Percentiles rank a stretch among this genome's conserved stretches.
Conservation (phyloP, 257 asterid species). For the Voacanga thouarsii region DNA sequence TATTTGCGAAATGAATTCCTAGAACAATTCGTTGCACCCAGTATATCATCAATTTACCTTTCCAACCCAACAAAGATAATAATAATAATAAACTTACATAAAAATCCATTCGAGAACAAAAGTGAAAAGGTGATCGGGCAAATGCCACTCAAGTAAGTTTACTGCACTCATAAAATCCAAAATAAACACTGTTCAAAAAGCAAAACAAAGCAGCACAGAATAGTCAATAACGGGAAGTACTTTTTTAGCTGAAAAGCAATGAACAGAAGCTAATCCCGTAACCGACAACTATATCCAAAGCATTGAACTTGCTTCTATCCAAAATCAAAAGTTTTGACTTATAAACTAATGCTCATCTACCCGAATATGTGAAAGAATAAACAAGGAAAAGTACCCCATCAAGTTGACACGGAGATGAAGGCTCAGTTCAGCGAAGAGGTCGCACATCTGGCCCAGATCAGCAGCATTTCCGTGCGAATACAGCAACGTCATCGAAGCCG, state of each 20-base stretch:
- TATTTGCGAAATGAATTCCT: not conserved
- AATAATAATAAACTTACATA: not conserved
- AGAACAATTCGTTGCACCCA: not conserved
- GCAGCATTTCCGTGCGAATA: conserved; percentile 99
- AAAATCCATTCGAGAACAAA: not conserved
- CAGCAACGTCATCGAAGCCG: conserved; percentile 68
- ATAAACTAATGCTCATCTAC: not conserved
- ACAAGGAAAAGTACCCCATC: conserved; percentile 57
- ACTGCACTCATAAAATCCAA: not conserved
- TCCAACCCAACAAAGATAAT: not conserved
- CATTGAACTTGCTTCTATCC: not conserved
- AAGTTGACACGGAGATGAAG: conserved; percentile 80
- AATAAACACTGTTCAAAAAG: not conserved
- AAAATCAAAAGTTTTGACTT: conserved; percentile 8
- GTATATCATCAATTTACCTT: not conserved
- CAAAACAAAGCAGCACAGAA: not conserved
- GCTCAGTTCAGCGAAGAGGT: conserved; percentile 81
- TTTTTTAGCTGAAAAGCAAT: not conserved
- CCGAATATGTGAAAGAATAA: not conserved
- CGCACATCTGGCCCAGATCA: conserved; percentile 97
- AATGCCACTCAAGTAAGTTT: not conserved
- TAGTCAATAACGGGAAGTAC: not conserved
- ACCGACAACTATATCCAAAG: not conserved
- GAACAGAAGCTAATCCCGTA: not conserved
- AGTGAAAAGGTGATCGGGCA: not conserved